Evolutionary conservation across 495 filamentous ascomycete species (phyloP), one percentile per base, ranked within the genome.

Genomic region (Barbatosphaeria neglecta): DNA sequence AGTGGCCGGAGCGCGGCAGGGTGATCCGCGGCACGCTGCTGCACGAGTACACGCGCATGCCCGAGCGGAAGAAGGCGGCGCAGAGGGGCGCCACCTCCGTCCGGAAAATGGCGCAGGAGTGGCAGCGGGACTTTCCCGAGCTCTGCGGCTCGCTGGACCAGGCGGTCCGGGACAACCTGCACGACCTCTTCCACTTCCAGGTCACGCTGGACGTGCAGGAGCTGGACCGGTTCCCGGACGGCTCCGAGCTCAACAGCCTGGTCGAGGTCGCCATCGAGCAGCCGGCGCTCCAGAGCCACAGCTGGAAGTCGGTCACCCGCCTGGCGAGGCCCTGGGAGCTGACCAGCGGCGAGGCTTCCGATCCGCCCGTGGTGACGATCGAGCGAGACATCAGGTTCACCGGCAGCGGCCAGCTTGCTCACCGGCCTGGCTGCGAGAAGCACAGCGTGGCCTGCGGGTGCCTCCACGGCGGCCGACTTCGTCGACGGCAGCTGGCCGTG

Each of bases 171-270:
- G 54, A 58, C 37, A 56, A 61, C 22, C 41, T 58, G 27, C 45
- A 57, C 17, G 47, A 57, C 20, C 65, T 75, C n/a, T 55, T 78
- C 44, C 72, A 77, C 46, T 68, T 78, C 53, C 65, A 74, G 31
- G 61, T 65, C 10, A 64, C 64, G 7, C 58, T 78, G 0, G 63
- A 73, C 38, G 45, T 75, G 6, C 66, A 68, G 46, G 61, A 65
- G 10, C 64, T 67, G 11, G 57, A 62, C 19, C 60, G 65, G 28
- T 73, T 74, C 49, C 69, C 70, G 8, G 53, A 62, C 25, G 63
- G 66, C 4, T 70, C 72, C 22, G 66, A 71, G 18, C 61, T 78
- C 44, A 70, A 67, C 46, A 67, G 66, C 20, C 65, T 67, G 44
- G 62, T 72, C 19, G 68, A 76, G 47, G 56, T 77, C 17, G 64